phyloP scores from a whole-genome alignment of 495 filamentous ascomycete species.

The Penicillium coprophilum region DNA sequence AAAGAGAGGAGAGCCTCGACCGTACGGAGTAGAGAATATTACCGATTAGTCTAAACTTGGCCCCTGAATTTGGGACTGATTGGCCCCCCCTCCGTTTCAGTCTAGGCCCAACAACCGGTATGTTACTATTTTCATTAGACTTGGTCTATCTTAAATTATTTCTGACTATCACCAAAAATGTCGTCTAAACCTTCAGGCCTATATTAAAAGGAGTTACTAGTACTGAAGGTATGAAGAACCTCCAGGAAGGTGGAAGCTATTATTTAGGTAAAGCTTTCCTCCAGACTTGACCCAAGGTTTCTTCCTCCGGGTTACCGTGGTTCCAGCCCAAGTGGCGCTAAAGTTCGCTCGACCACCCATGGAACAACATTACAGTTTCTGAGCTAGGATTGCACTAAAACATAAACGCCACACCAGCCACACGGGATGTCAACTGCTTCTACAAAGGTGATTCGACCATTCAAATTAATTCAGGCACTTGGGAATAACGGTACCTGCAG shows the following conservation, averaged over 20 bases:
- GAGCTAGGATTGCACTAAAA: no score
- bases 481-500: constrained; percentile 5
- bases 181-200: not conserved
- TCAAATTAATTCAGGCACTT: not conserved
- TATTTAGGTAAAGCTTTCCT: not conserved
- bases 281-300: constrained; percentile 3
- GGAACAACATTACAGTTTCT: not conserved
- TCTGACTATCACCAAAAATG: not conserved
- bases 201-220: not conserved
- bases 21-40: not conserved
- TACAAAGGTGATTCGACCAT: constrained; percentile 6
- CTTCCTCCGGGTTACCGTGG: not conserved
- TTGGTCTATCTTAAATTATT: constrained; percentile 1
- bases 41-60: constrained; percentile 6
- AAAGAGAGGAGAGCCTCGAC: constrained; percentile 14
- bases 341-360: constrained; percentile 1
- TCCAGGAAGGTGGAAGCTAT: no score
- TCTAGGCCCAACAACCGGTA: constrained; percentile 7
- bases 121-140: constrained; percentile 8
- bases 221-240: no score
- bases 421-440: not conserved
- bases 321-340: constrained; percentile 2
- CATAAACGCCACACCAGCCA: constrained; percentile 9
- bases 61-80: constrained; percentile 17
- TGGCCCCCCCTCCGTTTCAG: constrained; percentile 12